Evolutionary conservation across 2,329 filamentous ascomycete species (phyloP).

Genomic region (Diplocarpon rosae): DNA sequence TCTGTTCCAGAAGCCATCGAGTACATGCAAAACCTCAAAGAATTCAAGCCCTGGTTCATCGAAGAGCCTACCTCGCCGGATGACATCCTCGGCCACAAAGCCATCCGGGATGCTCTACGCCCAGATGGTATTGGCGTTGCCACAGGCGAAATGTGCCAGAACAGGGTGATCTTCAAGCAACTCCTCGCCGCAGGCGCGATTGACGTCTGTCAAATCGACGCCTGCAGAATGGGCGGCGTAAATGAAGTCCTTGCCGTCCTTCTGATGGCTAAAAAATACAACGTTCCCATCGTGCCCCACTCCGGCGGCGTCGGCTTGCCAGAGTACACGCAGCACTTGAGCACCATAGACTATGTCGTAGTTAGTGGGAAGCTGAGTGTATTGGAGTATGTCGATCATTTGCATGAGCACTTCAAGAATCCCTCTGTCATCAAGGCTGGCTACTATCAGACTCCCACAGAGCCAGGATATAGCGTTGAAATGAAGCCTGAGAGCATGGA

Average conservation of each 20-base stretch:
- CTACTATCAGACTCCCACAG: slow-evolving; percentile 75
- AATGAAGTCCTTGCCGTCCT: slow-evolving; percentile 89
- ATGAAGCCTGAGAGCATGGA: slow-evolving; percentile 89
- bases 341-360: slow-evolving; percentile 85
- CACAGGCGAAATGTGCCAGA: slow-evolving; percentile 93
- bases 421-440: slow-evolving; percentile 72
- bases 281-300: slow-evolving; percentile 78
- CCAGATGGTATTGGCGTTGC: slow-evolving; percentile 72
- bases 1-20: slow-evolving; percentile 79
- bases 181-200: slow-evolving; percentile 70
- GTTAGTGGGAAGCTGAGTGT: slow-evolving; percentile 73
- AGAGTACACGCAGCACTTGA: slow-evolving; percentile 88
- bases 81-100: slow-evolving; percentile 80
- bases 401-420: slow-evolving; percentile 87
- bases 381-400: slow-evolving; percentile 83
- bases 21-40: slow-evolving; percentile 71
- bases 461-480: slow-evolving; percentile 83
- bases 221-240: slow-evolving; percentile 79
- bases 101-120: slow-evolving; percentile 68
- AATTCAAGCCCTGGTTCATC: slow-evolving; percentile 89
- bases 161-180: slow-evolving; percentile 90
- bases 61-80: slow-evolving; percentile 89
- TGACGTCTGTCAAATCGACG: slow-evolving; percentile 83
- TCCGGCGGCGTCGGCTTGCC: slow-evolving; percentile 82
- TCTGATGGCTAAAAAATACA: slow-evolving; percentile 63